Evolutionary conservation across 2,329 filamentous ascomycete species (phyloP), one percentile per base, ranked within the genome.

Genomic region (Botrytis fabae): DNA sequence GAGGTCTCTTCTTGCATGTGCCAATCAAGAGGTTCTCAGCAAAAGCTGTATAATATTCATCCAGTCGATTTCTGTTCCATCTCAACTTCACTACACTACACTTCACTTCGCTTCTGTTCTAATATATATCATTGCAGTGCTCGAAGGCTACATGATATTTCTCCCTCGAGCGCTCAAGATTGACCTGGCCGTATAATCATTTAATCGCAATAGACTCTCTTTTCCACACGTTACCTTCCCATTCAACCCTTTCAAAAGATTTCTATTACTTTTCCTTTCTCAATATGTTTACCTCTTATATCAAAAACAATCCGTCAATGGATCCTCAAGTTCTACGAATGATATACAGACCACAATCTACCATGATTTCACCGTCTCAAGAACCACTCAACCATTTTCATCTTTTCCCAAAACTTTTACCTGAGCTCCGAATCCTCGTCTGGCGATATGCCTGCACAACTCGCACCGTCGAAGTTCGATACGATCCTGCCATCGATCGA

Each of bases 401-500:
- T 48, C 74, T 77, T 65, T 81, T 81, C 60, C 68, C 77, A 2
- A 42, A 46, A 10, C 75, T 81, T 14, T 76, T 79, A 12, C 76
- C 78, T 7, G 80, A 81, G 70, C 73, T 81, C 14, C 76, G 80
- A 32, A 72, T 78, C 3, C 77, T 78, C 54, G 76, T 81, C 20
- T 81, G 77, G 78, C 70, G 72, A 42, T 71, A 77, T 66, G 76
- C 79, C 28, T 77, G 77, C 65, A 60, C 63, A 16, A 69, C 74
- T 40, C 77, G 79, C n/a, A 75, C 73, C 10, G 74, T 81, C 25
- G 75, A 77, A 18, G 68, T 81, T 54, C 78, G 79, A 73, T 86
- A 85, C 78, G 78, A 77, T 66, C 57, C 61, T n/a, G 38, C 46
- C 9, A n/a, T 51, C 32, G 66, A 71, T 61, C 72, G 69, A 48